Conservation (phyloP, 768 basidiomycete genomes). For the Daedaleopsis nitida region DNA sequence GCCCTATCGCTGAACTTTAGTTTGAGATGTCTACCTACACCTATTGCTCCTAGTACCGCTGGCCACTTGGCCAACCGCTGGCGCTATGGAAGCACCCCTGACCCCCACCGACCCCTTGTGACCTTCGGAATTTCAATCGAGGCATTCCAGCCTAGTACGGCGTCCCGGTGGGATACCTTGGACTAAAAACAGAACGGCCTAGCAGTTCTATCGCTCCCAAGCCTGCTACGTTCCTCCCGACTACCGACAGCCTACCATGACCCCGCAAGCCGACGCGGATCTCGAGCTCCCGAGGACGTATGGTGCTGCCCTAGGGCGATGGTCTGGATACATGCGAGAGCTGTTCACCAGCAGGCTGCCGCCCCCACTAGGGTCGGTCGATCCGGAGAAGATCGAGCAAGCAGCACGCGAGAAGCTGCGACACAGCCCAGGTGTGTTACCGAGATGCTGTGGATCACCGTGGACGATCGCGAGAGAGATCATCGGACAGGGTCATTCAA, state of each 20-base stretch:
- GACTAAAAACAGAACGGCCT: background rate
- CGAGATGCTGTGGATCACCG: background rate
- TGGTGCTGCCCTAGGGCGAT: constrained; percentile 13
- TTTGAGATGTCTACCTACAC: no score
- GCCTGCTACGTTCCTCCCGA: background rate
- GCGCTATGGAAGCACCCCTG: no score
- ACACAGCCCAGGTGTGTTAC: constrained; percentile 50
- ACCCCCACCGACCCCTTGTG: no score
- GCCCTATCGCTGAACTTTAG: no score
- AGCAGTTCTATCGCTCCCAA: background rate
- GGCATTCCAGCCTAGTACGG: no score
- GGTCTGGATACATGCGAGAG: constrained; percentile 28
- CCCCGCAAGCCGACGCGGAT: background rate
- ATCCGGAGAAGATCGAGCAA: constrained; percentile 63
- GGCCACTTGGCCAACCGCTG: no score
- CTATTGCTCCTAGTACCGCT: no score
- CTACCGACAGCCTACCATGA: background rate
- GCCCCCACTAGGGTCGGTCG: constrained; percentile 56
- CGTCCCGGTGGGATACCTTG: background rate
- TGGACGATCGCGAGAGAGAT: background rate
- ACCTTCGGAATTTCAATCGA: no score
- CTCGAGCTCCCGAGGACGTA: constrained; percentile 2
- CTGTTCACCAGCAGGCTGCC: constrained; percentile 25
- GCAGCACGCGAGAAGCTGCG: constrained; percentile 66
- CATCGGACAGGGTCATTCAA: constrained; percentile 56